These are phyloP conservation scores for Silybum marianum DNA, from an alignment of 129 eudicot species.

Conservation along the genomic window DNA sequence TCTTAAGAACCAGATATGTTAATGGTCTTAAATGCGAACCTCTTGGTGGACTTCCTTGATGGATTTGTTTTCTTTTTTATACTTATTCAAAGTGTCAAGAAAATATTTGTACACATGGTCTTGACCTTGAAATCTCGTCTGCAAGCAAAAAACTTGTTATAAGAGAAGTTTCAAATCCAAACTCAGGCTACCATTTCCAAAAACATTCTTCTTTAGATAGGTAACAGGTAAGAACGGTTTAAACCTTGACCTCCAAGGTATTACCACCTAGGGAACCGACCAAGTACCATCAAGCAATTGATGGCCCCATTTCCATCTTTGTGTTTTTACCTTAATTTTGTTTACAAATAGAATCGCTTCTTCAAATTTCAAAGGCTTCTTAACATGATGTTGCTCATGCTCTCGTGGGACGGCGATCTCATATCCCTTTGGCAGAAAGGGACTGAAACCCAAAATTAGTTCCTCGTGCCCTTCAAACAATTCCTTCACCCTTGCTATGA, in stretches of 20 bases:
- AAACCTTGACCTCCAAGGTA: neutral
- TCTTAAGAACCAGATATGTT: neutral
- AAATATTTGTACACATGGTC: slow-evolving; percentile 86
- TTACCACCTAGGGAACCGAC: neutral
- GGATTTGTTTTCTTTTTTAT: slow-evolving; percentile 62
- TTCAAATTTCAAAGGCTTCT: slow-evolving; percentile 68
- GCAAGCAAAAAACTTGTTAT: slow-evolving; percentile 39
- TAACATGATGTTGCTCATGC: slow-evolving; percentile 44
- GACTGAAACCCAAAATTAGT: slow-evolving; percentile 86
- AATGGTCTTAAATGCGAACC: slow-evolving; percentile 41
- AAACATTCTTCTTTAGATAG: neutral
- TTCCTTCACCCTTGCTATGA: slow-evolving; percentile 78
- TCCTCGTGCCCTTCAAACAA: slow-evolving; percentile 73
- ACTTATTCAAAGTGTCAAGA: slow-evolving; percentile 79
- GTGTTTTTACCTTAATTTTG: slow-evolving; percentile 79
- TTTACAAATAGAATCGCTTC: slow-evolving; percentile 73
- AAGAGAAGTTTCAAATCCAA: neutral
- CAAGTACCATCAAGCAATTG: slow-evolving; percentile 4
- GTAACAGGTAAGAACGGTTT: slow-evolving; percentile 4
- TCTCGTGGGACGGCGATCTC: slow-evolving; percentile 64
- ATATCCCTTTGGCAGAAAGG: slow-evolving; percentile 88
- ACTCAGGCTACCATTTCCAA: slow-evolving; percentile 1
- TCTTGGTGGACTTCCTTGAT: slow-evolving; percentile 73
- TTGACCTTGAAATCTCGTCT: slow-evolving; percentile 88
- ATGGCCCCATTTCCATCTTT: slow-evolving; percentile 11